Conservation (phyloP, 306 rosid genomes). For the Macrotyloma uniflorum region DNA sequence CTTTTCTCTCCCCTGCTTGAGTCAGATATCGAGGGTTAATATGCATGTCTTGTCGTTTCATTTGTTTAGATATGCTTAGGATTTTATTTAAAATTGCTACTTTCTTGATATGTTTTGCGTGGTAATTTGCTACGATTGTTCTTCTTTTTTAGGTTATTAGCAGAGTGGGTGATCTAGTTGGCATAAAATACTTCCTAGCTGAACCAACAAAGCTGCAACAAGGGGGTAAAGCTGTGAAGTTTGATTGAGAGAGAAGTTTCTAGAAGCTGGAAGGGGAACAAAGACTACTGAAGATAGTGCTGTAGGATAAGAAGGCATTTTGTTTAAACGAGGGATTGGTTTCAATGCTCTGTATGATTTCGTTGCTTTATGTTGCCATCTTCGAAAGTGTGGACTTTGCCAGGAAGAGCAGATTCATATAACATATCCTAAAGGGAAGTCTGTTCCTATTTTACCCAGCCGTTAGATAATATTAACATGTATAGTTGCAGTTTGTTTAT, state of each 20-base stretch:
- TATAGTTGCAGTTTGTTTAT: conserved; percentile 40
- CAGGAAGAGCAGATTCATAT: conserved; percentile 32
- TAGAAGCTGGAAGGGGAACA: conserved; percentile 9
- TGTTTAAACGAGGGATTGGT: conserved; percentile 3
- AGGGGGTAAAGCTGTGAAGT: conserved; percentile 37
- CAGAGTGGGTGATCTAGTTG: conserved; percentile 78
- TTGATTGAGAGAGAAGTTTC: conserved; percentile 31
- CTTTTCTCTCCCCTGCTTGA: neutral
- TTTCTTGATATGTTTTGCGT: neutral
- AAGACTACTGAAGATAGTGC: conserved; percentile 11
- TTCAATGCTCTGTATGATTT: conserved; percentile 30
- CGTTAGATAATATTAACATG: conserved; percentile 17
- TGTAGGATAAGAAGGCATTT: conserved; percentile 15
- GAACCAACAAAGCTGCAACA: conserved; percentile 61
- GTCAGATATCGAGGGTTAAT: neutral
- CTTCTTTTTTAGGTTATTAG: conserved; percentile 65
- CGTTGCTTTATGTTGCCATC: conserved; percentile 37
- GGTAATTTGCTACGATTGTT: conserved; percentile 1
- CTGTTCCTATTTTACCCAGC: conserved; percentile 5
- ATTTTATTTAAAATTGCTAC: conserved; percentile 3
- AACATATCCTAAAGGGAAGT: conserved; percentile 19
- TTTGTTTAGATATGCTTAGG: conserved; percentile 1
- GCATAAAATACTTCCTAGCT: conserved; percentile 89
- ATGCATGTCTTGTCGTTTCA: neutral
- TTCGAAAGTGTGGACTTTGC: conserved; percentile 24